Percentiles rank a stretch among this genome's conserved stretches.
Conservation (phyloP, 2,329 filamentous ascomycete genomes). For the Aspergillus sp. region DNA sequence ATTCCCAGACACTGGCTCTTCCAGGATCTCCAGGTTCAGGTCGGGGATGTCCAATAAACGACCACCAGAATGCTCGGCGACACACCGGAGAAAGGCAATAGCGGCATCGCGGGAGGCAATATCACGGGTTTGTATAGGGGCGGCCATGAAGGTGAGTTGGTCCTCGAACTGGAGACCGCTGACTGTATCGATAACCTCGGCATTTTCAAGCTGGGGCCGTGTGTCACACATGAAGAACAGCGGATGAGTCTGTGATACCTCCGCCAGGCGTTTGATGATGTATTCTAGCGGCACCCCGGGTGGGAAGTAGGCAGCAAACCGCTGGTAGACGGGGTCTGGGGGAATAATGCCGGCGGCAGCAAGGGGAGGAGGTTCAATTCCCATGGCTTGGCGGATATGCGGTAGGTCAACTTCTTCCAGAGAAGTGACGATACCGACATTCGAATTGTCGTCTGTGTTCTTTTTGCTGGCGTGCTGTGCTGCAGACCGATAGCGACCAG, state of each 20-base stretch:
- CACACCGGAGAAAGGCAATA: constrained; percentile 64
- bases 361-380: constrained; percentile 63
- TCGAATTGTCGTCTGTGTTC: constrained; percentile 18
- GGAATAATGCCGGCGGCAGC: constrained; percentile 71
- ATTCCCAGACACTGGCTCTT: constrained; percentile 48
- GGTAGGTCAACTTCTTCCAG: constrained; percentile 69
- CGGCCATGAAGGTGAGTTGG: constrained; percentile 70
- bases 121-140: constrained; percentile 64
- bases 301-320: constrained; percentile 80
- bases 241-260: constrained; percentile 62
- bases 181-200: constrained; percentile 72
- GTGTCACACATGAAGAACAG: constrained; percentile 71
- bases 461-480: constrained; percentile 47
- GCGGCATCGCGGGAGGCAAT: constrained; percentile 46
- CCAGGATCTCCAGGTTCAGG: constrained; percentile 72
- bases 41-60: constrained; percentile 68
- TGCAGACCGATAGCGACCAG: constrained; percentile 79
- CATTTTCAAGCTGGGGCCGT: constrained; percentile 62
- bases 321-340: constrained; percentile 67
- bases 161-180: constrained; percentile 68
- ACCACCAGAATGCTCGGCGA: constrained; percentile 67
- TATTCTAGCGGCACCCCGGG: constrained; percentile 78
- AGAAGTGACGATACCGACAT: constrained; percentile 74
- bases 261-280: constrained; percentile 71
- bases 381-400: constrained; percentile 63